Percentiles rank a stretch among this genome's conserved stretches.
Evolutionary conservation across 148 eudicot genomes (phyloP).

Genomic region (Camellia lanceoleosa): DNA sequence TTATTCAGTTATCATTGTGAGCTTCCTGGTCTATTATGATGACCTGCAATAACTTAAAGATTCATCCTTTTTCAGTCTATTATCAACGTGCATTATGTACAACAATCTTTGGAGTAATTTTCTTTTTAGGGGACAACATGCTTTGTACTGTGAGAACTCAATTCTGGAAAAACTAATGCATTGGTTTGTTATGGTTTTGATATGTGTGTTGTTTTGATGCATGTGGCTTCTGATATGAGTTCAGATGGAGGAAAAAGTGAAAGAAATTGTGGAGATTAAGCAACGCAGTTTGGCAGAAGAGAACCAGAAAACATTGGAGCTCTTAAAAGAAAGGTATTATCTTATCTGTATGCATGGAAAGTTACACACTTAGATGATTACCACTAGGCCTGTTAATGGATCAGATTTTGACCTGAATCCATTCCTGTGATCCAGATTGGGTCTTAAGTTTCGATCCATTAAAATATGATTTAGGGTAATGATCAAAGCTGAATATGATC

Average conservation of each 20-base stretch:
- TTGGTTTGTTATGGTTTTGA: neutral
- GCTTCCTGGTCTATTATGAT: too few species aligned
- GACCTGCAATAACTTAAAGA: too few species aligned
- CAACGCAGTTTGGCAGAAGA: conserved; percentile 99
- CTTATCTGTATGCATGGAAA: conserved; percentile 4
- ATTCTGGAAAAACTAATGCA: neutral
- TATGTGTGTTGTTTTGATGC: neutral
- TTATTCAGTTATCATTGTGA: too few species aligned
- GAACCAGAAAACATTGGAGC: conserved; percentile 91
- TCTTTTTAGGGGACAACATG: too few species aligned
- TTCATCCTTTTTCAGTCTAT: too few species aligned
- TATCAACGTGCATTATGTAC: too few species aligned
- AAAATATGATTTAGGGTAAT: neutral
- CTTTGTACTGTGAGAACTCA: too few species aligned
- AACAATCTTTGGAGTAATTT: too few species aligned
- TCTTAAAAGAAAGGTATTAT: conserved; percentile 79
- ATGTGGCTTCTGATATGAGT: conserved; percentile 6
- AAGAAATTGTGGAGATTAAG: conserved; percentile 95
- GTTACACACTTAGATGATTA: neutral
- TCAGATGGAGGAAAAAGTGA: conserved; percentile 99
- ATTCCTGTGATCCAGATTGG: neutral
- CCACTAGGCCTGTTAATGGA: neutral
- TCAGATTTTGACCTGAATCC: neutral
- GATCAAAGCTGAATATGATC: neutral
- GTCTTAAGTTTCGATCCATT: neutral